Conservation (phyloP, 176 grass and related monocot genomes). For the Aegilops tauschii region DNA sequence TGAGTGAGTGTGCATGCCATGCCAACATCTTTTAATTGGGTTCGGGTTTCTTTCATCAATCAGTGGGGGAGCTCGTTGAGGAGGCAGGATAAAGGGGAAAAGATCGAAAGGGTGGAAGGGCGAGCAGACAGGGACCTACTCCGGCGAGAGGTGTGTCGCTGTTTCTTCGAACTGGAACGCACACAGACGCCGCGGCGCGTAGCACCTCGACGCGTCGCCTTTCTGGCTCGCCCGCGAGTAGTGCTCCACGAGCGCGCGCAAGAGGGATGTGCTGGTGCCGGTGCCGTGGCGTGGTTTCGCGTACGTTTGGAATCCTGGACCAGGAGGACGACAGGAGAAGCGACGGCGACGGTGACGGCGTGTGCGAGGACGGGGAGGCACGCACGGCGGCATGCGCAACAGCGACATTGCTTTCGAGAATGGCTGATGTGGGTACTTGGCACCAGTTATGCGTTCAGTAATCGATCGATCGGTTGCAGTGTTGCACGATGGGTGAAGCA, state of each 20-base stretch:
- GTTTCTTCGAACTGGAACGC: constrained; percentile 29
- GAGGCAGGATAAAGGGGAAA: neutral
- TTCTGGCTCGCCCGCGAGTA: neutral
- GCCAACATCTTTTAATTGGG: neutral
- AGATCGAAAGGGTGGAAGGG: neutral
- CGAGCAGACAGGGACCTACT: neutral
- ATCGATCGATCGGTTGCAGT: neutral
- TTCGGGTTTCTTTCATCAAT: constrained; percentile 22
- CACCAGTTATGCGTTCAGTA: neutral
- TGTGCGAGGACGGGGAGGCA: neutral
- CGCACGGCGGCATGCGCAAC: neutral
- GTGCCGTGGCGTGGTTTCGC: neutral
- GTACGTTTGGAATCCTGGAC: neutral
- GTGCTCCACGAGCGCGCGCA: constrained; percentile 26
- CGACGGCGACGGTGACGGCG: neutral
- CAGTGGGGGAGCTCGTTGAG: neutral
- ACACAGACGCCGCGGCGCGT: neutral
- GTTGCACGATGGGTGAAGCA: neutral
- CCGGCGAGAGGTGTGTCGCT: neutral
- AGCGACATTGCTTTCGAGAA: neutral
- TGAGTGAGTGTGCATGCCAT: constrained; percentile 12
- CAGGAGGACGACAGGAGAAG: neutral
- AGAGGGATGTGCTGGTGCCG: neutral
- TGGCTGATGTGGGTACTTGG: neutral
- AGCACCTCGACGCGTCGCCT: neutral